Percentiles rank a stretch among this genome's conserved stretches.
phyloP scores from a whole-genome alignment of 768 basidiomycete species.

The Phaeotremella fagi region DNA sequence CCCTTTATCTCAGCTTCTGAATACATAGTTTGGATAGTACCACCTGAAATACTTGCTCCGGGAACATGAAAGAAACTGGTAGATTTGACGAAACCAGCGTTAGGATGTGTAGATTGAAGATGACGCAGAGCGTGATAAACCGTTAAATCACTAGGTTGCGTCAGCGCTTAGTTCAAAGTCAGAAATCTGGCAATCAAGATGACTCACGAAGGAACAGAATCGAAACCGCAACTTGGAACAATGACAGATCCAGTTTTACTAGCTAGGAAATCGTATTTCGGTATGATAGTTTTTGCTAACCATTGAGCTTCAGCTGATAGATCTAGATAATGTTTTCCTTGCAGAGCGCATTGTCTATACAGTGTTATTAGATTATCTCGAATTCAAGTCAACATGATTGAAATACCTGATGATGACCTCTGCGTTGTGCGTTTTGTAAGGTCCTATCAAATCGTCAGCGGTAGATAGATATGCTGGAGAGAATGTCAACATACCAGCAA shows the following conservation, averaged over 20 bases:
- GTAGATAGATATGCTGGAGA: not conserved
- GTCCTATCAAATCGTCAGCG: constrained; percentile 23
- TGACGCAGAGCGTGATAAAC: constrained; percentile 66
- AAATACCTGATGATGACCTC: constrained; percentile 38
- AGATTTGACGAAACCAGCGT: constrained; percentile 60
- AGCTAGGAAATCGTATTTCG: constrained; percentile 68
- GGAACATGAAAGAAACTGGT: constrained; percentile 48
- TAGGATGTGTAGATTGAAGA: constrained; percentile 52
- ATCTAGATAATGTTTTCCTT: constrained; percentile 81
- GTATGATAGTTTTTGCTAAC: constrained; percentile 24
- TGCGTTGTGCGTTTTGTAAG: constrained; percentile 40
- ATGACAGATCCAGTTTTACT: constrained; percentile 67
- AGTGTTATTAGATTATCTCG: not conserved
- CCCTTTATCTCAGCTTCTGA: constrained; percentile 45
- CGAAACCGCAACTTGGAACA: constrained; percentile 68
- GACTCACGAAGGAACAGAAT: constrained; percentile 45
- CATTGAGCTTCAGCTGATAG: constrained; percentile 52
- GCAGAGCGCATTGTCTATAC: constrained; percentile 62
- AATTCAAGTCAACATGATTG: not conserved
- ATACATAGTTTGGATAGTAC: constrained; percentile 54
- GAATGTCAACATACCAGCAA: constrained; percentile 36
- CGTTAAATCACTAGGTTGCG: constrained; percentile 54
- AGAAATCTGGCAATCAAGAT: not conserved
- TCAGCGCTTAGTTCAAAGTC: not conserved
- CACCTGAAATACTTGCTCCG: constrained; percentile 59